Evolutionary conservation across 2,329 filamentous ascomycete genomes (phyloP).

Genomic region (Pleomassaria siparia): DNA sequence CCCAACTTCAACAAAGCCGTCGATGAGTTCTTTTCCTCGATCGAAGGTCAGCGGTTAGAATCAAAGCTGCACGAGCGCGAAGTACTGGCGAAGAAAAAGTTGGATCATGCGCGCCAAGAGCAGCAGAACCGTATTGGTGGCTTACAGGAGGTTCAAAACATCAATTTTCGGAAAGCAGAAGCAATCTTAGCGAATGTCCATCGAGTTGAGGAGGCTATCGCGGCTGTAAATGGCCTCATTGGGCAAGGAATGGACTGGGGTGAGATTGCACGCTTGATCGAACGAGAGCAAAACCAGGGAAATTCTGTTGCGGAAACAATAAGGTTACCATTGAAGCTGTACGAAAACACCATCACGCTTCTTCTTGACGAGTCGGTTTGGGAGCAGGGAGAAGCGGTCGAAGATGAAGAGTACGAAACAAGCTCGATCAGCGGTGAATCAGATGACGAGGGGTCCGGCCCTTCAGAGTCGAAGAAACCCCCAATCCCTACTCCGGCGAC

Average conservation of each 20-base stretch:
- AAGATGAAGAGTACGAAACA: slow-evolving; percentile 57
- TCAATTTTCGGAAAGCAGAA: slow-evolving; percentile 85
- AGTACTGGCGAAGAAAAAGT: slow-evolving; percentile 75
- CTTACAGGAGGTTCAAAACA: slow-evolving; percentile 74
- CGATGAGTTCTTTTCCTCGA: slow-evolving; percentile 95
- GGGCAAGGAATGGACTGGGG: slow-evolving; percentile 97
- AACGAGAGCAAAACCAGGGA: slow-evolving; percentile 75
- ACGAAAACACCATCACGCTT: slow-evolving; percentile 86
- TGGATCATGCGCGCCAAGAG: slow-evolving; percentile 81
- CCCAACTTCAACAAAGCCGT: slow-evolving; percentile 89
- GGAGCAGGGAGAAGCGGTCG: slow-evolving; percentile 63
- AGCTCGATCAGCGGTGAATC: slow-evolving; percentile 68
- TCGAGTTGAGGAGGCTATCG: slow-evolving; percentile 87
- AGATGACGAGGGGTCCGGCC: slow-evolving; percentile 58
- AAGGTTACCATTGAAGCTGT: slow-evolving; percentile 80
- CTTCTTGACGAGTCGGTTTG: slow-evolving; percentile 70
- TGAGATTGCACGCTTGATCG: slow-evolving; percentile 83
- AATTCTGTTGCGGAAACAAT: slow-evolving; percentile 89
- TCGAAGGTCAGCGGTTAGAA: slow-evolving; percentile 90
- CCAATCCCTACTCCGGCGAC: slow-evolving; percentile 33
- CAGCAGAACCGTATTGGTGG: slow-evolving; percentile 84
- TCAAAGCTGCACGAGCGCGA: slow-evolving; percentile 81
- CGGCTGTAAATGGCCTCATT: slow-evolving; percentile 89
- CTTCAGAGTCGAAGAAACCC: slow-evolving; percentile 52
- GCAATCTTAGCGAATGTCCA: slow-evolving; percentile 90